Percentiles rank a stretch among this genome's conserved stretches.
Conservation (phyloP, 345 rosid species). For the Atalantia buxifolia region DNA sequence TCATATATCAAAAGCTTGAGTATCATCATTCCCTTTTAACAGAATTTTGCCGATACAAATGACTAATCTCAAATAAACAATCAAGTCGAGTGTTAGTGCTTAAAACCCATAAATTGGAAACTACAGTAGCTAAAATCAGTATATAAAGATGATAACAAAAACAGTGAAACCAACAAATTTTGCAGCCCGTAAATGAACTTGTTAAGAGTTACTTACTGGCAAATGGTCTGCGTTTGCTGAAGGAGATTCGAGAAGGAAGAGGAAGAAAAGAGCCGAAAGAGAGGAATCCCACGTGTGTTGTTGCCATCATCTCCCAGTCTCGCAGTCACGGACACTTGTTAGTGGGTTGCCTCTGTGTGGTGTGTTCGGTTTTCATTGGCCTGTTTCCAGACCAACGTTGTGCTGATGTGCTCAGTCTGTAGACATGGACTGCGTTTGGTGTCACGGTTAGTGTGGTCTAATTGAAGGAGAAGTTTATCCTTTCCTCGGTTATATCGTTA, state of each 20-base stretch:
- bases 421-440: neutral
- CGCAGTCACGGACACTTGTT: neutral
- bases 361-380: neutral
- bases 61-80: neutral
- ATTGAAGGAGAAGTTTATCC: neutral
- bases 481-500: neutral
- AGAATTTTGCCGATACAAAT: neutral
- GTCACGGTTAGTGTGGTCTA: neutral
- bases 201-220: conserved; percentile 39
- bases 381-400: neutral
- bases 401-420: neutral
- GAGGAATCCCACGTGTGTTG: conserved; percentile 31
- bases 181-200: neutral
- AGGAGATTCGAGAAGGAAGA: conserved; percentile 29
- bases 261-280: conserved; percentile 36
- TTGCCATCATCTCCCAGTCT: conserved; percentile 26
- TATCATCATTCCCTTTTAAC: neutral
- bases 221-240: conserved; percentile 34
- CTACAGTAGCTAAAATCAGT: neutral
- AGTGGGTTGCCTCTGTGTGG: neutral
- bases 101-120: neutral
- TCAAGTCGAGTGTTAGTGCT: neutral
- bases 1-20: conserved; percentile 12
- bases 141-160: neutral
- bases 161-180: neutral